These are phyloP conservation scores for Microcyclosporella mali DNA, from an alignment of 2,329 filamentous ascomycete species.

Conservation along the genomic window DNA sequence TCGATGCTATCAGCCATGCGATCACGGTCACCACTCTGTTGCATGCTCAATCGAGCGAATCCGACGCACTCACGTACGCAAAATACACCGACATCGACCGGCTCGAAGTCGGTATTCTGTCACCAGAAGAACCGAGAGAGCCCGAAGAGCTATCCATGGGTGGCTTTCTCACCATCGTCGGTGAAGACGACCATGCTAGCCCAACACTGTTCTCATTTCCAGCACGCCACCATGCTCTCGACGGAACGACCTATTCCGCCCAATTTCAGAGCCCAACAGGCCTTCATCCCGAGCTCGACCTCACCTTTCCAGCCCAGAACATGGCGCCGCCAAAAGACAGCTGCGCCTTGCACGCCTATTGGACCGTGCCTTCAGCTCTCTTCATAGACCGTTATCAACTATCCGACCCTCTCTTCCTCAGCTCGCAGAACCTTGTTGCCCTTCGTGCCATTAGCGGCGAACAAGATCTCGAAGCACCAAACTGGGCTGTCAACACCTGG, in stretches of 20 bases:
- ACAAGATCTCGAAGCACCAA: conserved; percentile 84
- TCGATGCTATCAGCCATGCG: conserved; percentile 60
- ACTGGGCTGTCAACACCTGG: conserved; percentile 71
- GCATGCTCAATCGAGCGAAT: no score
- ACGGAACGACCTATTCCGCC: conserved; percentile 41
- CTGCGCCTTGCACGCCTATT: conserved; percentile 71
- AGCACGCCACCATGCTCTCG: conserved; percentile 63
- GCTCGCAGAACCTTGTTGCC: conserved; percentile 68
- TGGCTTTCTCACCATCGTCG: conserved; percentile 72
- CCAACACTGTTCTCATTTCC: conserved; percentile 78
- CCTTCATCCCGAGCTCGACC: conserved; percentile 72
- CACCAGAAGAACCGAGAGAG: conserved; percentile 56
- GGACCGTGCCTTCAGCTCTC: conserved; percentile 72
- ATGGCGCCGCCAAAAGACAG: conserved; percentile 42
- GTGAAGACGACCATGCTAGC: conserved; percentile 62
- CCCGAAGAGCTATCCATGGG: conserved; percentile 70
- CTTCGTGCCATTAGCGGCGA: conserved; percentile 66
- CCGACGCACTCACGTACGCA: no score
- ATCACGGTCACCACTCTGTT: conserved; percentile 48
- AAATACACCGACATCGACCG: no score
- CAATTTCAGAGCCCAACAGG: conserved; percentile 67
- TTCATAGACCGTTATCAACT: conserved; percentile 89
- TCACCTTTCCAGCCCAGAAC: conserved; percentile 54
- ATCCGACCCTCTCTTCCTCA: conserved; percentile 65
- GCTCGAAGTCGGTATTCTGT: conserved; percentile 78